Evolutionary conservation across 2,329 filamentous ascomycete genomes (phyloP), one percentile per base, ranked within the genome.

Genomic region (Aspergillus ochraceus): DNA sequence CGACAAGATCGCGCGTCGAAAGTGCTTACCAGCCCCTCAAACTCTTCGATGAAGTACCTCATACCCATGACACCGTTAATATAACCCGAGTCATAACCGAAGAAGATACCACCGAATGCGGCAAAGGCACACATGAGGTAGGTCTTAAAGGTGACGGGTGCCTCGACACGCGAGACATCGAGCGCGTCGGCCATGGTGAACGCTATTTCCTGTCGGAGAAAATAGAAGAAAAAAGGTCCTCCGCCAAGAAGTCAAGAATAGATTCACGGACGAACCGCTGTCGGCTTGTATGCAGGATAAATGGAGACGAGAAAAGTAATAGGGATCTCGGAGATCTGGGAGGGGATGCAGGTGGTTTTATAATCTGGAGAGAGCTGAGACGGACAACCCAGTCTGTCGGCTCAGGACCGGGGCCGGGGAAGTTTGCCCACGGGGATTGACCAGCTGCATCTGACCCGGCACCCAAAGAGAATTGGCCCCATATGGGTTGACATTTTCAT

Each of bases 51-150:
- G 73, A 84, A 84, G 66, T 77, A 78, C n/a, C 70, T 61, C 76
- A 83, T 83, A 53, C 75, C 81, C 61, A 83, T 70, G 54, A 84
- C 81, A 63, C 80, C 80, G 65, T 74, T 78, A 71, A 84, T 84
- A 69, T 84, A 84, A 55, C 82, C 82, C 54, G 82, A 84, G 66
- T 86, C 84, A 68, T 84, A 86, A 59, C 84, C 84, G 68, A 86
- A 86, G 71, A 85, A 83, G 68, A 86, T 83, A 71, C 84, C 84
- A 67, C 84, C 84, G 69, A 86, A 86, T 45, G 84, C 81, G 19
- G 84, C 84, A 68, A 86, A 86, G 59, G 82, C 83, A 68, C 84
- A 86, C 76, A 86, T 83, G 39, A 86, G 65, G 71, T 86, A 86
- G 12, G 86, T 85, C 77, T 85, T 85, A 67, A 81, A 58, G 57